Base-by-base conservation (phyloP, 352 stramenopile species). In the Globisporangium echinulatum region DNA sequence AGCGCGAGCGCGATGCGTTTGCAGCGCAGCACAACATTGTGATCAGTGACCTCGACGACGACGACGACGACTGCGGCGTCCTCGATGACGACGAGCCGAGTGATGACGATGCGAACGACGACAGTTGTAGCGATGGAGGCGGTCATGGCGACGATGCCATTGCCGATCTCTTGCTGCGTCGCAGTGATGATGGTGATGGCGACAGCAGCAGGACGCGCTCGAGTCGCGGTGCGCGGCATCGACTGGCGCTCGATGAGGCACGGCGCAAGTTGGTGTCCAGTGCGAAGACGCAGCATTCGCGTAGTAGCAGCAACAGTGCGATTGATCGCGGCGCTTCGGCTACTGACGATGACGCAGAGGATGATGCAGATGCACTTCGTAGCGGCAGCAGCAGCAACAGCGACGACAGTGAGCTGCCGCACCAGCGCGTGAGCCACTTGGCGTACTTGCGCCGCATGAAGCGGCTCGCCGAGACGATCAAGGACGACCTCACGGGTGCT, bases 381-480 rank as follows among this genome's bases (percentile, higher is more conserved):
- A 25, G 25, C 25, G 25, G 40, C 40, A 13, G 61, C 15, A 74
- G 77, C 48, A 66, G 61, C 15, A 74, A 75, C 48, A 66, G 70
- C 15, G 58, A 74, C 13, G 75, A 83, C 13, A 64, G 64, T 3
- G 75, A 85, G 11, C 36, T 88, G 36, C 78, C 13, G 8, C 50
- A 68, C 14, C 74, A 87, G 33, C 77, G 80, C 3, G 68, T 87
- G 19, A 71, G 76, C 52, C 80, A 90, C 61, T 74, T 90, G 76
- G 78, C 84, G 52, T 90, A 88, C 55, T 55, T 90, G 54, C 71
- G 77, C 19, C 66, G 73, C 39, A 87, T 90, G 81, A 87, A 80
- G 52, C 72, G 76, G 44, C 61, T 90, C 2, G 75, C 76, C 11
- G 76, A 90, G 48, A 87, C 58, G 38, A 90, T 90, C 39, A 79